Evolutionary conservation across 768 basidiomycete species (phyloP).

Genomic region (Serendipita sp.): DNA sequence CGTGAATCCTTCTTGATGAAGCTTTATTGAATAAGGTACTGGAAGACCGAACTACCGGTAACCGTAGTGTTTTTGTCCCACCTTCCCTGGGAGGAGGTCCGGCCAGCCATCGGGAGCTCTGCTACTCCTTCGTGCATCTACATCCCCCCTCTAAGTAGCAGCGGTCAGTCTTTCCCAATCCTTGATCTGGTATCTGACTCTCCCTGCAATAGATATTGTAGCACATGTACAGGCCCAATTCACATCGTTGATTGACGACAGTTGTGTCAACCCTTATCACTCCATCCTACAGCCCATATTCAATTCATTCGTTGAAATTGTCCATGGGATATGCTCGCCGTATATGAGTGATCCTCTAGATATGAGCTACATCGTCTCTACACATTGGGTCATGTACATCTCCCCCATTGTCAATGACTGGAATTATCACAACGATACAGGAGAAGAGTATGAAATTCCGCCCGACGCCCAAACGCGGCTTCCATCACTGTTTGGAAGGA

Average conservation of each 20-base stretch:
- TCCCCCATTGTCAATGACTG: constrained; percentile 45
- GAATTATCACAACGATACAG: constrained; percentile 12
- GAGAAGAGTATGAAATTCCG: constrained; percentile 17
- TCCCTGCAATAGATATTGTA: not conserved
- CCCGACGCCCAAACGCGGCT: constrained; percentile 7
- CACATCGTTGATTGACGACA: constrained; percentile 6
- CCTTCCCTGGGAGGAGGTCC: constrained; percentile 53
- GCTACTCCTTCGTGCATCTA: constrained; percentile 59
- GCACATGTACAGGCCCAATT: not conserved
- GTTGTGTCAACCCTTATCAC: constrained; percentile 32
- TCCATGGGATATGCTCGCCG: constrained; percentile 45
- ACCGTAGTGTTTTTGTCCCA: constrained; percentile 48
- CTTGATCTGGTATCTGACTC: constrained; percentile 2
- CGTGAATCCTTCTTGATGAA: constrained; percentile 14
- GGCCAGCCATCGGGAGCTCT: constrained; percentile 51
- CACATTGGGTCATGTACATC: constrained; percentile 68
- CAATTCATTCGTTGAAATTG: constrained; percentile 39
- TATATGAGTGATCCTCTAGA: constrained; percentile 56
- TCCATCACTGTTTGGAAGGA: not conserved
- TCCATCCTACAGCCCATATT: constrained; percentile 39
- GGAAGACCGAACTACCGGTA: constrained; percentile 41
- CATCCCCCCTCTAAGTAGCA: constrained; percentile 35
- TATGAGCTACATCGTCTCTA: constrained; percentile 57
- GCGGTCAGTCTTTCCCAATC: constrained; percentile 25
- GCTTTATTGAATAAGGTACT: not conserved